phyloP scores from a whole-genome alignment of 345 rosid species.

The Brassica juncea region DNA sequence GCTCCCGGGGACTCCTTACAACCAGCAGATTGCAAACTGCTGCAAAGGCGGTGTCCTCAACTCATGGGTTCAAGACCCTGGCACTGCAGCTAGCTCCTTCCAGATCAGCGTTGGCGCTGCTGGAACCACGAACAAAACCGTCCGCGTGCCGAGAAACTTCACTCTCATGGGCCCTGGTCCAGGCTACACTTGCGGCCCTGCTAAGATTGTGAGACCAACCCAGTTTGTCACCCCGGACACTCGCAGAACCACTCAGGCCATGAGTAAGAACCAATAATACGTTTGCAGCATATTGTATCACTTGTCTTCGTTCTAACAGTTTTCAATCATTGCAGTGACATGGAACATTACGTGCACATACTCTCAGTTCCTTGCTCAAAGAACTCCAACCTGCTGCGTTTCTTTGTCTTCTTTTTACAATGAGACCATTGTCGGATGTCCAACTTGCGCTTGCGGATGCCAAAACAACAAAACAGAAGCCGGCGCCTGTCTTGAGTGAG shows the following conservation, averaged over 20 bases:
- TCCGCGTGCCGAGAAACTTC: conserved; percentile 75
- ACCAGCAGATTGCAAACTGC: conserved; percentile 87
- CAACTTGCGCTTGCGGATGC: conserved; percentile 84
- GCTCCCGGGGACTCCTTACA: conserved; percentile 83
- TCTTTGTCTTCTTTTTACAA: conserved; percentile 89
- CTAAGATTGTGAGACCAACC: conserved; percentile 70
- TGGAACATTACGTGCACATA: conserved; percentile 94
- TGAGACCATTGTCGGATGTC: conserved; percentile 77
- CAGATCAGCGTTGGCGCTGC: conserved; percentile 83
- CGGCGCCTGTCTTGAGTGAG: conserved; percentile 69
- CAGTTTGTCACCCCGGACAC: conserved; percentile 59
- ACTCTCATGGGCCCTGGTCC: conserved; percentile 88
- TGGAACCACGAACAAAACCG: conserved; percentile 82
- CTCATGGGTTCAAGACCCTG: conserved; percentile 82
- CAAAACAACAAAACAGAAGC: conserved; percentile 50
- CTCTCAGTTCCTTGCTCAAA: conserved; percentile 84
- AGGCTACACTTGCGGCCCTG: conserved; percentile 88
- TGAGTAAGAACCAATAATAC: conserved; percentile 58
- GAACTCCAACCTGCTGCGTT: conserved; percentile 86
- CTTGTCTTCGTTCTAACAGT: not conserved
- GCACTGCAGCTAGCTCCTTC: conserved; percentile 70
- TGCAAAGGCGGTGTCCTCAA: conserved; percentile 88
- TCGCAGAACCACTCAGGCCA: conserved; percentile 83
- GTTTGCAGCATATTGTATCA: not conserved
- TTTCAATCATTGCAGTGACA: conserved; percentile 62